Evolutionary conservation across 345 rosid genomes (phyloP).

Genomic region (Geranium rotundifolium): DNA sequence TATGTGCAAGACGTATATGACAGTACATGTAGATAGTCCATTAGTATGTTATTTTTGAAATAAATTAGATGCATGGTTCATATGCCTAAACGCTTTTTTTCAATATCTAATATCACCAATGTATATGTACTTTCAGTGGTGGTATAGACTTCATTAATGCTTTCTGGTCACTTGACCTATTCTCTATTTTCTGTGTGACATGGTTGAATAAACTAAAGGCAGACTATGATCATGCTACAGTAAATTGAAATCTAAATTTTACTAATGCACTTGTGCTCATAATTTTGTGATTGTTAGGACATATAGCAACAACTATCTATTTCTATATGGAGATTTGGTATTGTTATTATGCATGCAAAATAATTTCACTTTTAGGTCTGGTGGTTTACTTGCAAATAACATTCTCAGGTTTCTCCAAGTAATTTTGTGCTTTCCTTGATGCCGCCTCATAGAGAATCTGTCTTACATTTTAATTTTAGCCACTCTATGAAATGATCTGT

Average conservation of each 20-base stretch:
- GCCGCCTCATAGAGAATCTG: not conserved
- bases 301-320: not conserved
- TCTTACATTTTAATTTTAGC: not conserved
- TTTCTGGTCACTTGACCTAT: too few relatives aligned
- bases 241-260: too few relatives aligned
- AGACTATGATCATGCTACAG: not conserved
- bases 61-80: not conserved
- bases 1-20: too few relatives aligned
- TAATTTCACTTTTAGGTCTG: too few relatives aligned
- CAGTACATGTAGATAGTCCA: too few relatives aligned
- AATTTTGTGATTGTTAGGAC: not conserved
- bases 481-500: not conserved
- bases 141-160: too few relatives aligned
- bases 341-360: not conserved
- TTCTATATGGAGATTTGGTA: not conserved
- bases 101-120: too few relatives aligned
- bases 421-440: not conserved
- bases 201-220: not conserved
- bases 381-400: not conserved
- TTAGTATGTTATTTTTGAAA: not conserved
- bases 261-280: not conserved
- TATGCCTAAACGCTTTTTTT: too few relatives aligned
- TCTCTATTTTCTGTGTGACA: not conserved
- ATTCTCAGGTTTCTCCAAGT: not conserved
- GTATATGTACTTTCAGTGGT: too few relatives aligned